Conservation (phyloP, 352 stramenopile genomes). For the Phytopythium litorale region DNA sequence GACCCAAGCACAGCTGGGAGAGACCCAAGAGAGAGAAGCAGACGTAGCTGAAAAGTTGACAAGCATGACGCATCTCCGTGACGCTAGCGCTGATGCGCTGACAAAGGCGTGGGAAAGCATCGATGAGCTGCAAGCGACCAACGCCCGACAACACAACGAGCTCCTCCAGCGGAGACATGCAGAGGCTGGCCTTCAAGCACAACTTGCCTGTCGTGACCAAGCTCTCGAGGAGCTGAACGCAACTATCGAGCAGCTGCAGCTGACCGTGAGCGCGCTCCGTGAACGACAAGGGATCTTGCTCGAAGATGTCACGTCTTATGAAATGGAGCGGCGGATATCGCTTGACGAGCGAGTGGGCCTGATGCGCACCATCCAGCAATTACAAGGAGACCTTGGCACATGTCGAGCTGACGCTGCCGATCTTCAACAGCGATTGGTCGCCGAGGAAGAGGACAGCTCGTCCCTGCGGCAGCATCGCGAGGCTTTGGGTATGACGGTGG, state of each 20-base stretch:
- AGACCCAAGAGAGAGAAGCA: not conserved
- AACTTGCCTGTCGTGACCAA: not conserved
- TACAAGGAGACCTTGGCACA: not conserved
- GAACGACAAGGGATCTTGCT: not conserved
- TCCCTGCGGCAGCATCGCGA: not conserved
- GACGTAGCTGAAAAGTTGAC: slow-evolving; percentile 13
- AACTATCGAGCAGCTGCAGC: not conserved
- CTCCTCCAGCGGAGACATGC: not conserved
- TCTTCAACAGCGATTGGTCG: not conserved
- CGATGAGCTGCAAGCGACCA: not conserved
- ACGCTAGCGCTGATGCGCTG: not conserved
- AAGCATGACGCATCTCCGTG: not conserved
- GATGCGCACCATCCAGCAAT: not conserved
- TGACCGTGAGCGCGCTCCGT: not conserved
- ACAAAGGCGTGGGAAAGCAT: not conserved
- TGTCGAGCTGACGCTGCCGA: not conserved
- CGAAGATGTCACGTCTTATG: slow-evolving; percentile 1
- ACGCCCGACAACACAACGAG: not conserved
- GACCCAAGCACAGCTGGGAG: slow-evolving; percentile 12
- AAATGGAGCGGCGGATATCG: not conserved
- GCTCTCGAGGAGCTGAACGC: not conserved
- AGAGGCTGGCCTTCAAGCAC: not conserved
- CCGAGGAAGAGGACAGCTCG: not conserved
- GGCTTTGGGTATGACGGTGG: not conserved
- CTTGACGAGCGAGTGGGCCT: not conserved